Evolutionary conservation across 2,329 filamentous ascomycete genomes (phyloP).

Genomic region (Mycocentrospora acerina): DNA sequence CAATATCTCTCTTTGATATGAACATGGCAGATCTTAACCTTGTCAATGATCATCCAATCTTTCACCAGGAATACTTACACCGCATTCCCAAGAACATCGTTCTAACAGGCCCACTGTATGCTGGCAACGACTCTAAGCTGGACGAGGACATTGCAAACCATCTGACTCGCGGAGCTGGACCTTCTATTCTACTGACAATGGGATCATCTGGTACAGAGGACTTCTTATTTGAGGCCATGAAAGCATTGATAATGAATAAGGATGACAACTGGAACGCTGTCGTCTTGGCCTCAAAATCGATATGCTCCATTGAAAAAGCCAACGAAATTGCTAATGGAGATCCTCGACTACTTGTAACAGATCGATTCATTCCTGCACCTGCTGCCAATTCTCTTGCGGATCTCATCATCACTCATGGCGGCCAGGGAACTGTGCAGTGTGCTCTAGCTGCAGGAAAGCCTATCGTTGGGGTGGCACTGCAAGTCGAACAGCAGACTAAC

Average conservation of each 20-base stretch:
- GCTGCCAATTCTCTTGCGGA: constrained; percentile 33
- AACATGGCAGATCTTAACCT: constrained; percentile 39
- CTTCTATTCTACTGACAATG: constrained; percentile 34
- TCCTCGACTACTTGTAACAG: constrained; percentile 29
- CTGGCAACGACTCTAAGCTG: constrained; percentile 21
- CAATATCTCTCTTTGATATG: constrained; percentile 38
- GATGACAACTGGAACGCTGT: constrained; percentile 34
- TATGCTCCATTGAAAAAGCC: constrained; percentile 32
- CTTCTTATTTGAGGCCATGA: constrained; percentile 35
- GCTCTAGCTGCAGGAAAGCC: constrained; percentile 34
- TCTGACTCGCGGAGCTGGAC: constrained; percentile 22
- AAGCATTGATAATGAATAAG: constrained; percentile 24
- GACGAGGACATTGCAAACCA: constrained; percentile 30
- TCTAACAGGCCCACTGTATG: constrained; percentile 32
- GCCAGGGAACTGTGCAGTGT: constrained; percentile 36
- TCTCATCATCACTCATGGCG: constrained; percentile 32
- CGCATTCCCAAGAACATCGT: constrained; percentile 33
- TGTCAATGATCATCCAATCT: constrained; percentile 36
- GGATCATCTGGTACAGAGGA: constrained; percentile 35
- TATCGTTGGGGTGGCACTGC: constrained; percentile 33
- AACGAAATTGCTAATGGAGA: constrained; percentile 24
- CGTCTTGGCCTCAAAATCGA: constrained; percentile 32
- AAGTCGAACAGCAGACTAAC: constrained; percentile 38
- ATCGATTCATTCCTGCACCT: constrained; percentile 33
- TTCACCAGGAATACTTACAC: constrained; percentile 33